These are phyloP conservation scores for Penicillium hesseltinei DNA, from an alignment of 2,329 filamentous ascomycete species.

Conservation along the genomic window DNA sequence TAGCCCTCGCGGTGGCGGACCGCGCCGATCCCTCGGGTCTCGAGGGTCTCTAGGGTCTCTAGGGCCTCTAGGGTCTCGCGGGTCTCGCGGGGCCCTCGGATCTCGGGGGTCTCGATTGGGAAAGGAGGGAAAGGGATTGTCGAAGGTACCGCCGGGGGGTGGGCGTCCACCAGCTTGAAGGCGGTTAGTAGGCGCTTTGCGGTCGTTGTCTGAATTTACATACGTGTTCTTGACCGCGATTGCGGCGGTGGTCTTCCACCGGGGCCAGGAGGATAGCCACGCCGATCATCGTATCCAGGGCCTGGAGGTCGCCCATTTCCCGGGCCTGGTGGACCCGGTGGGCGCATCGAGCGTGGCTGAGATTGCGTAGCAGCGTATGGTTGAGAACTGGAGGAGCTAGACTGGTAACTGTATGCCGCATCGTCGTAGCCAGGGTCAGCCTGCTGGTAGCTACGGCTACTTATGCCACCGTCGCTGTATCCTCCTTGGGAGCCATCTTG, in stretches of 20 bases:
- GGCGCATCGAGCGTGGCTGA: slow-evolving; percentile 34
- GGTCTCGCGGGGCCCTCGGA: slow-evolving; percentile 4
- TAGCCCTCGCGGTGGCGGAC: slow-evolving; percentile 31
- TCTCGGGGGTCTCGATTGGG: slow-evolving; percentile 17
- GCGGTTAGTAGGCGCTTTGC: slow-evolving; percentile 7
- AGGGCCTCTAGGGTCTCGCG: slow-evolving; percentile 21
- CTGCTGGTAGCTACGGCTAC: slow-evolving; percentile 24
- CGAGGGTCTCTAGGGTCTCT: slow-evolving; percentile 31
- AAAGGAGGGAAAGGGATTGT: slow-evolving; percentile 52
- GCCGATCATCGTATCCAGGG: slow-evolving; percentile 22
- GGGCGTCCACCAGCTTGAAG: slow-evolving; percentile 20
- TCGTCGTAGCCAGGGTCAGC: slow-evolving; percentile 28
- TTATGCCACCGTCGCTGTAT: slow-evolving; percentile 30
- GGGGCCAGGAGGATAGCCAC: slow-evolving; percentile 24
- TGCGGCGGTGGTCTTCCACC: slow-evolving; percentile 32
- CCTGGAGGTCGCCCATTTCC: slow-evolving; percentile 30
- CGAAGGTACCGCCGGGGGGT: slow-evolving; percentile 45
- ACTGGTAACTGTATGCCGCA: slow-evolving; percentile 27
- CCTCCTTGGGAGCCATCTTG: slow-evolving; percentile 30
- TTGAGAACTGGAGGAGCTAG: slow-evolving; percentile 26
- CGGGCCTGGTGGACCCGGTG: slow-evolving; percentile 29
- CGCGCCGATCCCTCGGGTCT: slow-evolving; percentile 32
- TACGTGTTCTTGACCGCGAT: slow-evolving; percentile 35
- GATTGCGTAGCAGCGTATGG: slow-evolving; percentile 28
- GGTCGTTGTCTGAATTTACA: slow-evolving; percentile 19